Evolutionary conservation across 768 basidiomycete genomes (phyloP).

Genomic region (Mycena capillaripes): DNA sequence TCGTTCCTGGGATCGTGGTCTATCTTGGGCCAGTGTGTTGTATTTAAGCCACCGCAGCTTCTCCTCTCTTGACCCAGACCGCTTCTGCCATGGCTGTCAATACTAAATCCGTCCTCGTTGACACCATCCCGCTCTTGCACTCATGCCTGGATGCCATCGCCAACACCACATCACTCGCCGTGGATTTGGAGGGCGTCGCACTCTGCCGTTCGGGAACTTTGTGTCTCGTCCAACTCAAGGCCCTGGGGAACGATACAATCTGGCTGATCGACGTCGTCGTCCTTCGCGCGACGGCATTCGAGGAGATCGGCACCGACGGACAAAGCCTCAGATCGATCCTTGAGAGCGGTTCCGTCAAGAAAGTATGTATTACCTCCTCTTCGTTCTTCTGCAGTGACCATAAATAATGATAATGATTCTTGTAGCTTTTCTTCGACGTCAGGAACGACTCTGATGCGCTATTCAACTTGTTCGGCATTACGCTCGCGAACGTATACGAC

Average conservation of each 20-base stretch:
- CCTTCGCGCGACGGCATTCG: slow-evolving; percentile 46
- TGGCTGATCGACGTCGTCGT: slow-evolving; percentile 53
- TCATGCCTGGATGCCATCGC: slow-evolving; percentile 17
- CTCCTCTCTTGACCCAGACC: neutral
- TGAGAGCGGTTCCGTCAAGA: slow-evolving; percentile 38
- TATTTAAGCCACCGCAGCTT: neutral
- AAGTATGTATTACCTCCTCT: slow-evolving; percentile 32
- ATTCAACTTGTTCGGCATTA: slow-evolving; percentile 44
- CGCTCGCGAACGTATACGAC: slow-evolving; percentile 47
- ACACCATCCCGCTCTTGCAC: slow-evolving; percentile 22
- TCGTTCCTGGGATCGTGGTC: too few species aligned
- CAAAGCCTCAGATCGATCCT: slow-evolving; percentile 41
- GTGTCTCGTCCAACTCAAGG: slow-evolving; percentile 48
- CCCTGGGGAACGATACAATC: slow-evolving; percentile 42
- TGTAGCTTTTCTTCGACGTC: slow-evolving; percentile 51
- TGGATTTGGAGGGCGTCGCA: slow-evolving; percentile 53
- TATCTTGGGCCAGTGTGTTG: neutral
- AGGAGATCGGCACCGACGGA: slow-evolving; percentile 40
- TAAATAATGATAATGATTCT: neutral
- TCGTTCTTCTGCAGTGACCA: neutral
- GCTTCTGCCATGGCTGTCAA: neutral
- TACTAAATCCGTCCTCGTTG: slow-evolving; percentile 20
- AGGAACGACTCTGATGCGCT: slow-evolving; percentile 52
- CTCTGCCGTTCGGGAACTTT: slow-evolving; percentile 48
- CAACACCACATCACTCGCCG: slow-evolving; percentile 39